Evolutionary conservation across 2,329 filamentous ascomycete genomes (phyloP).

Genomic region (Drechslera avenae): DNA sequence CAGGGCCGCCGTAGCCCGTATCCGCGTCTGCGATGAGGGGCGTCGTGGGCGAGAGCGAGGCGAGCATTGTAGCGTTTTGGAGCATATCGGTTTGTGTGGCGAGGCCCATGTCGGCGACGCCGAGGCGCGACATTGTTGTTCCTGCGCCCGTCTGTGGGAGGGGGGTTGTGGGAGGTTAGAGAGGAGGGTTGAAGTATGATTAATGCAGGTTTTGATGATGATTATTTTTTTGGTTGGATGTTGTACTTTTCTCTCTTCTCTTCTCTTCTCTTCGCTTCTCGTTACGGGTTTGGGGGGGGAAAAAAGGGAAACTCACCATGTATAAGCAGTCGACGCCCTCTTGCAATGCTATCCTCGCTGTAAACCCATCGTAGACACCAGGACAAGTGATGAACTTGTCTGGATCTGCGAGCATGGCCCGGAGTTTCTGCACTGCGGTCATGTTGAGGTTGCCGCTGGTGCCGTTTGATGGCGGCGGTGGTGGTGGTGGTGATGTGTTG

Average conservation of each 20-base stretch:
- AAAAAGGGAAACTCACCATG: constrained; percentile 58
- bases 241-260: too few relatives aligned
- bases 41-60: constrained; percentile 59
- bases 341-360: constrained; percentile 65
- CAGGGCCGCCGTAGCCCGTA: constrained; percentile 58
- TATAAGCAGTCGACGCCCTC: constrained; percentile 69
- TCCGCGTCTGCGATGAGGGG: constrained; percentile 68
- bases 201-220: too few relatives aligned
- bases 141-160: constrained; percentile 63
- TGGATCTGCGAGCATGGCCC: constrained; percentile 38
- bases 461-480: too few relatives aligned
- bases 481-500: constrained; percentile 13
- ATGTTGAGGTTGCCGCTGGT: constrained; percentile 15
- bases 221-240: too few relatives aligned
- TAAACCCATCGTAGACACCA: constrained; percentile 72
- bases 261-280: too few relatives aligned
- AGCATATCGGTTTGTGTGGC: constrained; percentile 68
- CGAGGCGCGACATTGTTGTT: constrained; percentile 64
- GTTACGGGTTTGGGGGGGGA: neutral
- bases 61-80: constrained; percentile 68
- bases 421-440: constrained; percentile 39
- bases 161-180: neutral
- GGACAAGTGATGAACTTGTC: constrained; percentile 60
- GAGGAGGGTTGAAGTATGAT: too few relatives aligned
- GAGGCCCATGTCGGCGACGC: constrained; percentile 67